These are phyloP conservation scores for Fomitopsis pulvina DNA, from an alignment of 768 basidiomycete species.

Conservation along the genomic window DNA sequence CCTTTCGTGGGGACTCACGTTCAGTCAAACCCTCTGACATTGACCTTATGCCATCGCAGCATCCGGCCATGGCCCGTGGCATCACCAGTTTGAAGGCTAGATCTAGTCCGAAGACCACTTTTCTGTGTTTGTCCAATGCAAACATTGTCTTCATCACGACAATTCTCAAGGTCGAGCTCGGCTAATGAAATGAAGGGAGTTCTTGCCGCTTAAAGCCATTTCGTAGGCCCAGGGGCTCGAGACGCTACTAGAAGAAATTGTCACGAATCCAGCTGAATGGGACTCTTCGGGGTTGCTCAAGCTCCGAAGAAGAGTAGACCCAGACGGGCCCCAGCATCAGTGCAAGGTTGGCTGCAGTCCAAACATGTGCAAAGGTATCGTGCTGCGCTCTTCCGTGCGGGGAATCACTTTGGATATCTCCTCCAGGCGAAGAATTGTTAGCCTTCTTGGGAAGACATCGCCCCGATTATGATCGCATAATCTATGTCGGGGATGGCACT, in stretches of 20 bases:
- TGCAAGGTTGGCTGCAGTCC: constrained; percentile 87
- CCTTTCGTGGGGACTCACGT: constrained; percentile 58
- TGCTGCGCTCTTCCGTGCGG: not conserved
- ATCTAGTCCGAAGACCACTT: constrained; percentile 58
- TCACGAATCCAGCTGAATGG: constrained; percentile 93
- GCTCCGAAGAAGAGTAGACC: constrained; percentile 70
- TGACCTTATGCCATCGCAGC: constrained; percentile 41
- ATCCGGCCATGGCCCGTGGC: constrained; percentile 94
- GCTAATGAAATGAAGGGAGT: not conserved
- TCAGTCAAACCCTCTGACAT: not conserved
- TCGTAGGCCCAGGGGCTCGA: constrained; percentile 67
- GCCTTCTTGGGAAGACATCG: constrained; percentile 63
- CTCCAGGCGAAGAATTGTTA: constrained; percentile 83
- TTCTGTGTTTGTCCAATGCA: constrained; percentile 91
- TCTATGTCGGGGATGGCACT: constrained; percentile 90
- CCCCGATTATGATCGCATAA: constrained; percentile 63
- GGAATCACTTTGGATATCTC: not conserved
- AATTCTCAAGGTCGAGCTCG: constrained; percentile 62
- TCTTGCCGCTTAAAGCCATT: not conserved
- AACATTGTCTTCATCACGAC: constrained; percentile 89
- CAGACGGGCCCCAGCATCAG: constrained; percentile 68
- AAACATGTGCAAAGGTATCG: constrained; percentile 95
- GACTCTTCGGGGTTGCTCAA: constrained; percentile 61
- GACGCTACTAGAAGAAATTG: constrained; percentile 71
- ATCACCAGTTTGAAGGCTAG: constrained; percentile 68